These are phyloP conservation scores for Amorphotheca resinae DNA, from an alignment of 495 filamentous ascomycete genomes.

Conservation along the genomic window DNA sequence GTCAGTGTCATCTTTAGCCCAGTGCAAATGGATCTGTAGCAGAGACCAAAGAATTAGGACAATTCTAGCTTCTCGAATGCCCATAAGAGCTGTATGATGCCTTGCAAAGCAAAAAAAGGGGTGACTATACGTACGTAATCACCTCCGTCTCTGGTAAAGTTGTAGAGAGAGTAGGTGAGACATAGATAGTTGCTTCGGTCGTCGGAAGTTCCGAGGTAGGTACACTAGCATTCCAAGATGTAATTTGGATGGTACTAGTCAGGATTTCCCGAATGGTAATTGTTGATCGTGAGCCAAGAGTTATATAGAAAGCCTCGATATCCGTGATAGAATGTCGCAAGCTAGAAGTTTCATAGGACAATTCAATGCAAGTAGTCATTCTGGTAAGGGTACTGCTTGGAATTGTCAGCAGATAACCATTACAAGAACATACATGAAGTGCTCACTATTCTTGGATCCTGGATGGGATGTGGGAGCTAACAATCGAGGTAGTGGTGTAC, in stretches of 20 bases:
- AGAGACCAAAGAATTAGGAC: background rate
- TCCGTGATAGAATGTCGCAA: conserved; percentile 7
- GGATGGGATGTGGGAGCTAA: conserved; percentile 6
- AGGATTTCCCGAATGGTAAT: conserved; percentile 7
- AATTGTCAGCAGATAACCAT: background rate
- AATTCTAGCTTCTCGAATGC: background rate
- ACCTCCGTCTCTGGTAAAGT: background rate
- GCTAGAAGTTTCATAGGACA: conserved; percentile 6
- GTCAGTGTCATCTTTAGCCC: background rate
- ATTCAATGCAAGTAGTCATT: conserved; percentile 3
- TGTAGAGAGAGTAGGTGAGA: conserved; percentile 12
- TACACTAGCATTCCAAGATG: conserved; percentile 10
- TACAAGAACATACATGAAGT: background rate
- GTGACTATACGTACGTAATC: background rate
- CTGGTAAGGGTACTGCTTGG: background rate
- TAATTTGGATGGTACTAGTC: conserved; percentile 9
- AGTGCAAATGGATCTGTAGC: background rate
- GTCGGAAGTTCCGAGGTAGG: conserved; percentile 15
- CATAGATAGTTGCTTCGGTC: conserved; percentile 11
- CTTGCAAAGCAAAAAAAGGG: background rate
- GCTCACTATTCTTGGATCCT: conserved; percentile 6
- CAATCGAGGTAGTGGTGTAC: conserved; percentile 14
- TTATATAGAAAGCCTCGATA: conserved; percentile 11
- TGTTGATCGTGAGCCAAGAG: conserved; percentile 11
- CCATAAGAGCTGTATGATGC: background rate